Evolutionary conservation across 2,329 filamentous ascomycete genomes (phyloP), one percentile per base, ranked within the genome.

Genomic region (Sclerotinia trifoliorum): DNA sequence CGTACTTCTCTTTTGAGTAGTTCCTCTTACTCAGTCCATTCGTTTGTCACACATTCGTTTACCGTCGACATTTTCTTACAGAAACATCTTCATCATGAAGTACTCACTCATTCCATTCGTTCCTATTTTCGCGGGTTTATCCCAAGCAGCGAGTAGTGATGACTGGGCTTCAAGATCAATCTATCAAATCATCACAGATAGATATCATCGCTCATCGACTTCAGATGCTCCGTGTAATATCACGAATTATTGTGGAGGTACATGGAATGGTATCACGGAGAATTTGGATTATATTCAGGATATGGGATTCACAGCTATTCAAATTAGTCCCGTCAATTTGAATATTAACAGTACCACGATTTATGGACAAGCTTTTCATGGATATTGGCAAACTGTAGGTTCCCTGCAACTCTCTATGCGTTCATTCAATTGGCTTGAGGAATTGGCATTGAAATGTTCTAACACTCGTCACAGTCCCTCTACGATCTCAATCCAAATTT

Each of bases 401-500:
- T 44, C n/a, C 48, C 15, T 44, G 5, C 10, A 17, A 55, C 49
- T 42, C 19, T 52, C 29, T 29, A 17, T 42, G 32, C 39, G 29
- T 29, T 35, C 58, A 62, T 39, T 29, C 24, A 62, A 49, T 49
- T 44, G 62, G 10, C 11, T 11, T 26, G 8, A 21, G 21, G 32
- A 6, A 1, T 4, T 21, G 24, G n/a, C 48, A 19, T 46, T 29
- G 17, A 24, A 44, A n/a, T 6, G 6, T 29, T 55, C 49, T 58
- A 10, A 60, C 39, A 54, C 1, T 32, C 10, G 80, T 77, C 79
- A 56, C 76, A 81, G 68, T 76, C 82, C 63, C 70, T 82, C 24
- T 81, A 83, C 69, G 70, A 78, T 21, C 76, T 90, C 66, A 89
- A 91, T 73, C 70, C 81, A 3, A 81, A 86, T 68, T 87, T 86